Percentiles rank a stretch among this genome's conserved stretches.
Conservation (phyloP, 2,329 filamentous ascomycete genomes). For the Pseudonectria buxi region DNA sequence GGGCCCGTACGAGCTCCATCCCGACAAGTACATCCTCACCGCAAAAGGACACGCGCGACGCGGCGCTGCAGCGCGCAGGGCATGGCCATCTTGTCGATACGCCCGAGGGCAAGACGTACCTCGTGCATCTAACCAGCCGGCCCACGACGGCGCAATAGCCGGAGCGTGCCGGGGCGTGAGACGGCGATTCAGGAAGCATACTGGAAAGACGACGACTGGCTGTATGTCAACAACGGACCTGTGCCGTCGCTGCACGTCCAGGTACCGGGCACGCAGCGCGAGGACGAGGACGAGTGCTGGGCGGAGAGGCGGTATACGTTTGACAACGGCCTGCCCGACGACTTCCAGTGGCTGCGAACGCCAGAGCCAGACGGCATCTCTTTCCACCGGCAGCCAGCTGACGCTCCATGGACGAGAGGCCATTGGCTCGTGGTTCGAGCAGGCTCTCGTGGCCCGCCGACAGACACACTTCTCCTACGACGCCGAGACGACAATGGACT, state of each 20-base stretch:
- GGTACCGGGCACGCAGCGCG: slow-evolving; percentile 41
- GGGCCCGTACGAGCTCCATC: slow-evolving; percentile 57
- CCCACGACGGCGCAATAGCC: slow-evolving; percentile 44
- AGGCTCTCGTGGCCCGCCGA: slow-evolving; percentile 47
- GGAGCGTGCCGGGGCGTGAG: slow-evolving; percentile 49
- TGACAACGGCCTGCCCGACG: slow-evolving; percentile 36
- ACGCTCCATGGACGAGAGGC: slow-evolving; percentile 43
- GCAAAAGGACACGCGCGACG: slow-evolving; percentile 44
- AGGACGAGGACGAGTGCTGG: slow-evolving; percentile 44
- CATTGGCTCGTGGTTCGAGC: slow-evolving; percentile 53
- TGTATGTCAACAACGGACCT: slow-evolving; percentile 54
- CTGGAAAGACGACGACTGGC: slow-evolving; percentile 55
- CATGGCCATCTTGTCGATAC: slow-evolving; percentile 50
- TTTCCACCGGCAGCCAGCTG: slow-evolving; percentile 36
- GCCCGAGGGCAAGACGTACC: slow-evolving; percentile 43
- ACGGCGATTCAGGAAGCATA: slow-evolving; percentile 52
- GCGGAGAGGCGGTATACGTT: slow-evolving; percentile 42
- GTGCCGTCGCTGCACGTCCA: slow-evolving; percentile 48
- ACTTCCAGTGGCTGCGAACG: slow-evolving; percentile 53
- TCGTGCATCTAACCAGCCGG: slow-evolving; percentile 47
- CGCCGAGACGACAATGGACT: slow-evolving; percentile 49
- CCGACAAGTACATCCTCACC: slow-evolving; percentile 50
- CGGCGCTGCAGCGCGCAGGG: slow-evolving; percentile 45
- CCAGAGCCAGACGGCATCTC: slow-evolving; percentile 49
- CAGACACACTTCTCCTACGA: slow-evolving; percentile 56